Base-by-base conservation (phyloP, 768 basidiomycete genomes). In the Agrocybe pediades region DNA sequence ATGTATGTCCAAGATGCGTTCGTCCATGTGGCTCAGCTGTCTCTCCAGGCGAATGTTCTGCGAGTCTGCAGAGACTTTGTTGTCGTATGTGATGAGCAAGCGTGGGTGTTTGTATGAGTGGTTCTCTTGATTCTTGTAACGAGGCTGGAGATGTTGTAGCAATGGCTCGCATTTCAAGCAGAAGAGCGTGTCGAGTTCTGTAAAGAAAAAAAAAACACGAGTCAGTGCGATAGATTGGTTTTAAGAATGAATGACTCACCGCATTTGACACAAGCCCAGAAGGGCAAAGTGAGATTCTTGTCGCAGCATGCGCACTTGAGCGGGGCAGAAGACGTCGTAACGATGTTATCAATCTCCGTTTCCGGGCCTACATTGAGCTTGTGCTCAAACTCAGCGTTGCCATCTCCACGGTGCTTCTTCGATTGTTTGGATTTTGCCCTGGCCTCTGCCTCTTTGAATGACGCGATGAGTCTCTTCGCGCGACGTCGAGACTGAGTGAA, bases 261-360 rank as follows among this genome's bases (percentile, higher is more conserved):
- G n/a, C 52, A 53, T 17, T 17, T 46, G 19, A 42, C 45, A 41
- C 52, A 53, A 9, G 41, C 46, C 52, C 52, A 53, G 21, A 40
- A 53, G 13, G 52, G 52, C 7, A 53, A 26, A n/a, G 45, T 46
- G 13, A 53, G 17, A 21, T 40, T 27, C 24, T 26, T 41, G 7
- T 33, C 45, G 21, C 52, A 53, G 33, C 52, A 53, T 24, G 46
- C 52, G 20, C 52, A 53, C 19, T 40, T 24, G n/a, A 53, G 11
- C 20, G 45, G 24, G 21, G 21, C 27, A 17, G 33, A 7, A 27
- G 50, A 51, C 43, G 50, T 51, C 26, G 23, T 8, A 5, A 26
- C 20, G 19, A 25, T 6, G 23, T 15, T 46, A 24, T 46, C 44
- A 13, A 26, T 25, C 15, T 26, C 44, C 13, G 24, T 5, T n/a